Base-by-base conservation (phyloP, 441 rosid genomes). In the Biscutella laevigata region DNA sequence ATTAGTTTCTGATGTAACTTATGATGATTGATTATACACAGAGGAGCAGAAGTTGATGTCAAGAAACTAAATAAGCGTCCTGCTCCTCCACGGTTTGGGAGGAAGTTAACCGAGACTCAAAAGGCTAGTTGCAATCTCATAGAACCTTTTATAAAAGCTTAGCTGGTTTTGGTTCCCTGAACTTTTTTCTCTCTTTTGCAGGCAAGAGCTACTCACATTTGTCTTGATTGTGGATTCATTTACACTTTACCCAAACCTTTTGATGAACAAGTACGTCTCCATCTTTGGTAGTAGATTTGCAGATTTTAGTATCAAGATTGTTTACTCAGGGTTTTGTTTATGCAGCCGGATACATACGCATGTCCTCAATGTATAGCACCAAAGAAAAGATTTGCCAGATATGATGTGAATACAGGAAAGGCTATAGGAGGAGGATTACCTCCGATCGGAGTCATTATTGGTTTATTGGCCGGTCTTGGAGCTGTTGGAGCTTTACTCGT, bases 351-450 rank as follows among this genome's bases (percentile, higher is more conserved):
- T 21, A 10, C 65, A 9, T 89, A 84, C 27, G 91, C 2, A 10
- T 89, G 97, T 71, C 97, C 97, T 6, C 97, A 86, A 65, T 86
- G 97, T 59, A 69, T 21, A 65, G 97, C 97, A 35, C 94, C 95
- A 0, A 89, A 82, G 69, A 89, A 86, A 78, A 86, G 97, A 69
- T 89, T 86, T 64, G 91, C 91, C 0, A 44, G 38, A 44, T 89
- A 89, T 43, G 94, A 89, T 22, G 91, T 81, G 53, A 82, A 80
- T 66, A 84, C 89, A 2, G 97, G 97, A 27, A 89, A 64, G 57
- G 75, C 95, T 32, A 74, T 86, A 1, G 97, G 94, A n/a, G 91
- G 94, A n/a, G 94, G 88, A 9, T 52, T 84, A 69, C 95, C 97
- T 22, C 97, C 95, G 0, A 63, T 84, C 16, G 94, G 95, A 15